Conservation (phyloP, 2,329 filamentous ascomycete species). For the Hysterium pulicare region DNA sequence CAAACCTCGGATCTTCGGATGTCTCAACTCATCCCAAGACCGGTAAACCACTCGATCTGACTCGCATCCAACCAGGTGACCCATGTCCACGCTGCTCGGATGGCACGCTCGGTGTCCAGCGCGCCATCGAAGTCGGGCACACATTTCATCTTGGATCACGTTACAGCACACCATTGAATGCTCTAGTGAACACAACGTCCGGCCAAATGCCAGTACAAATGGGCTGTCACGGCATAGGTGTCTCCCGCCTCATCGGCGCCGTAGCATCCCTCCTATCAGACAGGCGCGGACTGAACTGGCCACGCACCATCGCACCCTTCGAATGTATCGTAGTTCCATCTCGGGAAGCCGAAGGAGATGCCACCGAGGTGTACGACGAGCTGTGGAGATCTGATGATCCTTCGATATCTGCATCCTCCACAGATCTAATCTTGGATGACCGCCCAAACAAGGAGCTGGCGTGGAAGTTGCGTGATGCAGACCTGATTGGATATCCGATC, state of each 20-base stretch:
- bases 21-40: constrained; percentile 42
- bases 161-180: constrained; percentile 73
- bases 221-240: constrained; percentile 94
- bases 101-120: constrained; percentile 62
- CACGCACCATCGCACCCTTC: constrained; percentile 79
- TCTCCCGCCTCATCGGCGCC: constrained; percentile 85
- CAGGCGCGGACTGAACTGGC: constrained; percentile 74
- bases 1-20: constrained; percentile 4
- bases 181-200: constrained; percentile 50
- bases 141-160: constrained; percentile 91
- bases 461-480: constrained; percentile 89
- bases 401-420: constrained; percentile 2
- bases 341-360: constrained; percentile 47
- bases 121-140: constrained; percentile 86
- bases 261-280: constrained; percentile 75
- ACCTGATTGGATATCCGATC: constrained; percentile 83
- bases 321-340: constrained; percentile 65
- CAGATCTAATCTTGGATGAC: constrained; percentile 39
- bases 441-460: constrained; percentile 56
- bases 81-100: constrained; percentile 66
- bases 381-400: constrained; percentile 36
- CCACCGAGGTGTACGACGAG: constrained; percentile 60
- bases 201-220: constrained; percentile 62
- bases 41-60: constrained; percentile 55
- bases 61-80: constrained; percentile 66